phyloP scores from a whole-genome alignment of 768 basidiomycete species.

The Mycena maculata region DNA sequence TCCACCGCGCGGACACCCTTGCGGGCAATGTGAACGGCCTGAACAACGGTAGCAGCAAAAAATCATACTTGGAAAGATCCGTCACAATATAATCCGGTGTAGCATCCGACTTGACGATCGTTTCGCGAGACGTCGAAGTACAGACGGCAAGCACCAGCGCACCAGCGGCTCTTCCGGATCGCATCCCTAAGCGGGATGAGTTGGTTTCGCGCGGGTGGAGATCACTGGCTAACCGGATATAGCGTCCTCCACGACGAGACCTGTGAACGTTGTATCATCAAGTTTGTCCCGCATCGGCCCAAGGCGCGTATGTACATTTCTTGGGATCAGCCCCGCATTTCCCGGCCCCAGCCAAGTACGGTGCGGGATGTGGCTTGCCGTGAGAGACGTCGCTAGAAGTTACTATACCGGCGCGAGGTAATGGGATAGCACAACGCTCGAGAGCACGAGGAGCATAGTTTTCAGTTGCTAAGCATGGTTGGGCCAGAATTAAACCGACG shows the following conservation, averaged over 20 bases:
- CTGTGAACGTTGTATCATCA: slow-evolving; percentile 49
- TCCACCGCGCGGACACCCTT: slow-evolving; percentile 60
- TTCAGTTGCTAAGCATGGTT: slow-evolving; percentile 67
- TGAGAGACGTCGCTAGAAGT: slow-evolving; percentile 77
- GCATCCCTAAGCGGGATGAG: slow-evolving; percentile 14
- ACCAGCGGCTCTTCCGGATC: slow-evolving; percentile 64
- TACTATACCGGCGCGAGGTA: slow-evolving; percentile 70
- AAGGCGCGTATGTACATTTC: slow-evolving; percentile 56
- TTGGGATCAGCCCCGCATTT: slow-evolving; percentile 64
- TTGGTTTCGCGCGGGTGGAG: no score
- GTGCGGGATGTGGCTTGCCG: slow-evolving; percentile 91
- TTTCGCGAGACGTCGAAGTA: slow-evolving; percentile 76
- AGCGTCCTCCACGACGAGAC: slow-evolving; percentile 91
- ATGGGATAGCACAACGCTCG: slow-evolving; percentile 67
- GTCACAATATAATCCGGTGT: slow-evolving; percentile 74
- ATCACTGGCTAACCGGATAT: no score
- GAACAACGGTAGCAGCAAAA: neutral
- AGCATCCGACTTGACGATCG: slow-evolving; percentile 63
- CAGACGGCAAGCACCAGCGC: slow-evolving; percentile 84
- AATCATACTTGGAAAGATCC: slow-evolving; percentile 72
- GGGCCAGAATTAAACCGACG: neutral
- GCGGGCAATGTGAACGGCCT: slow-evolving; percentile 1
- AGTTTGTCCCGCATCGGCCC: neutral
- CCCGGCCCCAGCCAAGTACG: slow-evolving; percentile 83
- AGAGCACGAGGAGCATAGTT: slow-evolving; percentile 79